phyloP scores from a whole-genome alignment of 257 asterid genomes.

The Fraxinus anomala region DNA sequence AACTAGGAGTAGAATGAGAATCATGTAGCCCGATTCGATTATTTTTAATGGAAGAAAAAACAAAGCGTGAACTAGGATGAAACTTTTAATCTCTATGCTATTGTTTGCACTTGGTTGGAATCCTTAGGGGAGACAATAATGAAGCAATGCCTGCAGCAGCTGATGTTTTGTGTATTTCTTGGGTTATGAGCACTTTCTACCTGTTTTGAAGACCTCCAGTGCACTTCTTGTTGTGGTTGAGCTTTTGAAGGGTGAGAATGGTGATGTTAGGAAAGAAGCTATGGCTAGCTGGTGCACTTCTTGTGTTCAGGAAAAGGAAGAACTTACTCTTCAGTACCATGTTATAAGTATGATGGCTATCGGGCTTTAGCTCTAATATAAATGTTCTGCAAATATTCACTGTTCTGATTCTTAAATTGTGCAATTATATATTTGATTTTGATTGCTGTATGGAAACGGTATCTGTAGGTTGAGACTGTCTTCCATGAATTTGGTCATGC shows the following conservation, averaged over 20 bases:
- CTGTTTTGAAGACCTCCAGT: not conserved
- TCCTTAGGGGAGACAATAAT: not conserved
- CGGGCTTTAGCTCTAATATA: not conserved
- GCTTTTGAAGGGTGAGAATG: not conserved
- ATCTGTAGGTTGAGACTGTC: constrained; percentile 87
- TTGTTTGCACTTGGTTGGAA: not conserved
- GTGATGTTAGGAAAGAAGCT: not conserved
- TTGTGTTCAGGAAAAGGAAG: not conserved
- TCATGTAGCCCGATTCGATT: not conserved
- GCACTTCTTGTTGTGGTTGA: not conserved
- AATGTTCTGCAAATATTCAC: constrained; percentile 1
- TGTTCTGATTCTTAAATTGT: not conserved
- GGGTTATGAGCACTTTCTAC: not conserved
- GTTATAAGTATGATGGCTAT: not conserved
- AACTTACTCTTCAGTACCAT: not conserved
- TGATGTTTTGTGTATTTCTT: not conserved
- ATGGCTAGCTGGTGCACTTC: not conserved
- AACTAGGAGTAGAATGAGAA: not conserved
- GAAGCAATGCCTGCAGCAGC: not conserved
- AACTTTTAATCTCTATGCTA: not conserved
- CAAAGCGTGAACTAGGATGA: not conserved
- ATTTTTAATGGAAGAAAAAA: not conserved
- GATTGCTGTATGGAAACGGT: constrained; percentile 21
- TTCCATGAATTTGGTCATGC: constrained; percentile 99
- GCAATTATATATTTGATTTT: constrained; percentile 10